Base-by-base conservation (phyloP, 192 early-diverging fungal genomes). In the Podila epigama region DNA sequence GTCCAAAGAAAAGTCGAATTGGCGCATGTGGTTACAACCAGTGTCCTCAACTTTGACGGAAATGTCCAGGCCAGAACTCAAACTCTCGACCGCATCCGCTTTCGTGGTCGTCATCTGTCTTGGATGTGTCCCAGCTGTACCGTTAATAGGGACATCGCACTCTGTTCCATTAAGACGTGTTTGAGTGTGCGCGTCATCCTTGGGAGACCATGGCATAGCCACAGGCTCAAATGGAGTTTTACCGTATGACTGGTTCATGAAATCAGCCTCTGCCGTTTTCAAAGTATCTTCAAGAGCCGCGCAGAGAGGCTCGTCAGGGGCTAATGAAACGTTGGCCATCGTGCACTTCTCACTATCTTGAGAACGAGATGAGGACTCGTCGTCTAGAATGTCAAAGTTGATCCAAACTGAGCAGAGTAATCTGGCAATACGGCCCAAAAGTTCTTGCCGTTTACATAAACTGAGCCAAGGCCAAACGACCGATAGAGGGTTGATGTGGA, bases 1-100 rank as follows among this genome's bases (percentile, higher is more conserved):
- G 40, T 73, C 70, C 29, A 66, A 18, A 2, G 70, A 73, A 35
- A 66, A 73, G 34, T 73, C 70, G 32, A 65, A 60, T 25, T 27
- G 63, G 20, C 63, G 55, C 39, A 59, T 55, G 5, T 34, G 29
- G 2, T 29, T 25, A 44, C 53, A 48, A 18, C 7, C 25, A 48
- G 25, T 15, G 22, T 36, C 41, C 12, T 29, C 40, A 25, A 13
- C 12, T 2, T 35, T n/a, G 13, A 25, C 22, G 20, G 10, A 18
- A 16, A 28, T 37, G 29, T 50, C 35, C 15, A 42, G 4, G 1
- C 41, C 35, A 16, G 35, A n/a, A n/a, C n/a, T 31, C 10, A 50
- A 3, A 8, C 27, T 61, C 1, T 34, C 44, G 18, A 59, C 51
- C 18, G 58, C 28, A 16, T 12, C 55, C 16, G 32, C 31, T 8